A percentile compares a stretch with the other conserved stretches of the same genome.
These are phyloP conservation scores for Aureobasidium sp. DNA, from an alignment of 2,329 filamentous ascomycete species.

Conservation along the genomic window DNA sequence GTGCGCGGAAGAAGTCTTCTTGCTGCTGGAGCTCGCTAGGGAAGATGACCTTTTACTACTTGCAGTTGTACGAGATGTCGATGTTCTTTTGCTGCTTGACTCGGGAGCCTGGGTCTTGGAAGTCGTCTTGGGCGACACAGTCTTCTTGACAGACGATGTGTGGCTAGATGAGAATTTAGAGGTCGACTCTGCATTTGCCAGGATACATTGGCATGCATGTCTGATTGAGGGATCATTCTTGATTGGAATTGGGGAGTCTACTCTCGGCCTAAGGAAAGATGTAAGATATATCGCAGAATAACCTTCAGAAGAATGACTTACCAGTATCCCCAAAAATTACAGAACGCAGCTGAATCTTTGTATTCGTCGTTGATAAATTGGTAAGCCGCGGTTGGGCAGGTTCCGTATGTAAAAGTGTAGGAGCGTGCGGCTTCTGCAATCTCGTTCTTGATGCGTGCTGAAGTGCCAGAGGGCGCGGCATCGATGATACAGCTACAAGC, in stretches of 20 bases:
- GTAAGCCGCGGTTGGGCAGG: background rate
- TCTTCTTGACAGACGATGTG: too few relatives aligned
- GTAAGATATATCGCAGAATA: background rate
- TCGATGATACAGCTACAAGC: background rate
- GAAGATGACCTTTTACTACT: too few relatives aligned
- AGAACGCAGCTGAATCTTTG: background rate
- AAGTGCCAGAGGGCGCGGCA: background rate
- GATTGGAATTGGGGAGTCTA: background rate
- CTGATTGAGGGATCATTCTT: background rate
- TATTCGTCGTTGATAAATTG: background rate
- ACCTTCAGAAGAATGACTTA: background rate
- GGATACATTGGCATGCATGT: background rate
- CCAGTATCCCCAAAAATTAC: background rate
- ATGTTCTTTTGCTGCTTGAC: too few relatives aligned
- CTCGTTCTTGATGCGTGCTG: background rate
- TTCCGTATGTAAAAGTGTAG: background rate
- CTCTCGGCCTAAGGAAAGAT: background rate
- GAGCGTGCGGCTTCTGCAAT: background rate
- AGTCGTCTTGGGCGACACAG: too few relatives aligned
- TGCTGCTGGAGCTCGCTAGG: too few relatives aligned
- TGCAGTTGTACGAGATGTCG: too few relatives aligned
- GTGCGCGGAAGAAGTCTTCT: too few relatives aligned
- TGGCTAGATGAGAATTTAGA: too few relatives aligned
- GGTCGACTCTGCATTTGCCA: too few relatives aligned
- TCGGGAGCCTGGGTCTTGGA: too few relatives aligned